These are phyloP conservation scores for Cutaneotrichosporon sp. DNA, from an alignment of 1,284 basidiomycete genomes.

Conservation along the genomic window DNA sequence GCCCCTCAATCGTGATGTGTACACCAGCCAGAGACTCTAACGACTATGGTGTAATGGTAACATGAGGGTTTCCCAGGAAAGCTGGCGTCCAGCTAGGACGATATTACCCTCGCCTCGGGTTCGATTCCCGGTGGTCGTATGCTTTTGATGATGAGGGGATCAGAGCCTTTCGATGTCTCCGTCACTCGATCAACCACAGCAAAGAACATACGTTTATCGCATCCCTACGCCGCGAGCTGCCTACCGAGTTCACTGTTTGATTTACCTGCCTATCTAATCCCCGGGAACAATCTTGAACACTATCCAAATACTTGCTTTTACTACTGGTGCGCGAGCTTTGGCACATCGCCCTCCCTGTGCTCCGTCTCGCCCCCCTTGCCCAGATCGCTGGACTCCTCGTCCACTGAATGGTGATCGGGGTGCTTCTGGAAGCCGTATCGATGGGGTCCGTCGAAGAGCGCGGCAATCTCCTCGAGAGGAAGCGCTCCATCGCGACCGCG, in stretches of 20 bases:
- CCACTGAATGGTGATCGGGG: background rate
- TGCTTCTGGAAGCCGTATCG: constrained; percentile 18
- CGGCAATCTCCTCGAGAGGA: constrained; percentile 43
- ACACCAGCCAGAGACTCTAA: too few species aligned
- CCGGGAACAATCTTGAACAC: too few species aligned
- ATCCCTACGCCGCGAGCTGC: too few species aligned
- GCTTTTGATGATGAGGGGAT: too few species aligned
- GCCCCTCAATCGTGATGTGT: too few species aligned
- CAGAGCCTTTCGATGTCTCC: too few species aligned
- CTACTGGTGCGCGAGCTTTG: too few species aligned
- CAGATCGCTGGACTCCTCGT: constrained; percentile 1
- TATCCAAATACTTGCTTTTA: too few species aligned
- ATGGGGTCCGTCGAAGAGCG: constrained; percentile 23
- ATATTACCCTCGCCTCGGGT: constrained; percentile 1
- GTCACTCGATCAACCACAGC: too few species aligned
- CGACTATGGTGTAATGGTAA: constrained; percentile 4
- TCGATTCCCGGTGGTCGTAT: constrained; percentile 4
- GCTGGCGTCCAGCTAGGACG: background rate
- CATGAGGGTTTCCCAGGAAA: background rate
- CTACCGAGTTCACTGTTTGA: too few species aligned
- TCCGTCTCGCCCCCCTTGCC: background rate
- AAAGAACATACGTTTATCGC: too few species aligned
- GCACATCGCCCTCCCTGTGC: background rate
- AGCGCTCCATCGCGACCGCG: constrained; percentile 22
- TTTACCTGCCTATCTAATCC: too few species aligned